Evolutionary conservation across 352 stramenopile species (phyloP), one percentile per base, ranked within the genome.

Genomic region (Phytophthora hybrid): DNA sequence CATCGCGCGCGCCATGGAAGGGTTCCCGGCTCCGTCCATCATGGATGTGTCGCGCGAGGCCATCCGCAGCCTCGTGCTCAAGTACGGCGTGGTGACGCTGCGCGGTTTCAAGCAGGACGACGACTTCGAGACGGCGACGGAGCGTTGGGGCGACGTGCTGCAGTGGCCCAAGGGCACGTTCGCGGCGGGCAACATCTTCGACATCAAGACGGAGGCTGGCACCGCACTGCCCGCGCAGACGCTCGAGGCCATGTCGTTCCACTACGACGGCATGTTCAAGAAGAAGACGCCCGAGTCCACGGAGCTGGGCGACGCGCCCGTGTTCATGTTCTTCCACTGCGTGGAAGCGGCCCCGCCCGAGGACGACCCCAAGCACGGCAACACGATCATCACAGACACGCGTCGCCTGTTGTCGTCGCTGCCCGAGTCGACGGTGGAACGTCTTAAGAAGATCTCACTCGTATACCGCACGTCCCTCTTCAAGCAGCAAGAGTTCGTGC

Each of bases 261-360:
- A 73, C 59, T 73, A 69, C 66, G 59, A 69, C 59, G 66, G 66
- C 32, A 73, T 73, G 66, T 69, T 73, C 66, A 73, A 73, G 59
- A 73, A 73, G 58, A 73, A 73, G 59, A 73, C 66, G 14, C 59
- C 66, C 52, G 66, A 69, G 41, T 60, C 59, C 26, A 73, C 58
- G 51, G 66, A 73, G 51, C 58, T 73, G 58, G 66, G 58, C 51
- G 66, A 73, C 18, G 18, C 57, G 21, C 66, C 66, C 66, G 66
- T 73, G 26, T 73, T 73, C 52, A 72, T 72, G 65, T 72, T 72
- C 65, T 72, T 72, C 49, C 57, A 68, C 66, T 73, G 66, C 18
- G 66, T 73, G 13, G 66, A 73, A 26, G 58, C 66, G 4, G 41
- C 49, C 26, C 66, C 66, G 16, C 51, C 51, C n/a, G 58, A 73